Evolutionary conservation across 139 green algal species (phyloP).

Genomic region (Tetratostichococcus sp.): DNA sequence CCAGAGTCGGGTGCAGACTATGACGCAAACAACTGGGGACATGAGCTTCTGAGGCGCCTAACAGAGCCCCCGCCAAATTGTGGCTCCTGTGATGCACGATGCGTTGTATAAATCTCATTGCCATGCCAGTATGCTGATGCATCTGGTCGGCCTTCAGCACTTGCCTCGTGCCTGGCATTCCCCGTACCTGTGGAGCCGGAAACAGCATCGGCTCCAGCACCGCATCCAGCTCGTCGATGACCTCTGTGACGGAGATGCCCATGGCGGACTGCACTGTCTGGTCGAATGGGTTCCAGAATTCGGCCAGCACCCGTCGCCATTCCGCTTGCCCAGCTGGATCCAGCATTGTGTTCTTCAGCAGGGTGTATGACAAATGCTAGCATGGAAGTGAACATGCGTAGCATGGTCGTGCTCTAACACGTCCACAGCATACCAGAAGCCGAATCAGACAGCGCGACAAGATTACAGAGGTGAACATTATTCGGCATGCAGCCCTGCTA

Average conservation of each 20-base stretch:
- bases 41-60: too few relatives aligned
- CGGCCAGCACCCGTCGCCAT: slow-evolving; percentile 50
- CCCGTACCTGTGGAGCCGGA: not conserved
- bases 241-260: slow-evolving; percentile 34
- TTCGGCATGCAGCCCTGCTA: too few relatives aligned
- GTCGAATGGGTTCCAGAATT: slow-evolving; percentile 68
- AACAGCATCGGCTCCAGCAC: slow-evolving; percentile 44
- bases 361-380: too few relatives aligned
- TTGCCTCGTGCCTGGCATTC: not conserved
- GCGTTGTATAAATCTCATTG: not conserved
- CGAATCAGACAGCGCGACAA: too few relatives aligned
- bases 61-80: too few relatives aligned
- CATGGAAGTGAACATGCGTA: too few relatives aligned
- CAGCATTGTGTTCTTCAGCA: not conserved
- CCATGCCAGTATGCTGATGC: not conserved
- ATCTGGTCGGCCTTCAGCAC: not conserved
- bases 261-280: slow-evolving; percentile 18
- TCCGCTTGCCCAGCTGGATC: slow-evolving; percentile 29
- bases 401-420: too few relatives aligned
- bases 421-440: too few relatives aligned
- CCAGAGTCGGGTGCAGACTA: too few relatives aligned
- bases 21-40: too few relatives aligned
- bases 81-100: not conserved
- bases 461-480: too few relatives aligned
- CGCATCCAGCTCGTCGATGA: slow-evolving; percentile 62